Evolutionary conservation across 192 early-diverging fungal species (phyloP).

Genomic region (Phlyctochytrium planicorne): DNA sequence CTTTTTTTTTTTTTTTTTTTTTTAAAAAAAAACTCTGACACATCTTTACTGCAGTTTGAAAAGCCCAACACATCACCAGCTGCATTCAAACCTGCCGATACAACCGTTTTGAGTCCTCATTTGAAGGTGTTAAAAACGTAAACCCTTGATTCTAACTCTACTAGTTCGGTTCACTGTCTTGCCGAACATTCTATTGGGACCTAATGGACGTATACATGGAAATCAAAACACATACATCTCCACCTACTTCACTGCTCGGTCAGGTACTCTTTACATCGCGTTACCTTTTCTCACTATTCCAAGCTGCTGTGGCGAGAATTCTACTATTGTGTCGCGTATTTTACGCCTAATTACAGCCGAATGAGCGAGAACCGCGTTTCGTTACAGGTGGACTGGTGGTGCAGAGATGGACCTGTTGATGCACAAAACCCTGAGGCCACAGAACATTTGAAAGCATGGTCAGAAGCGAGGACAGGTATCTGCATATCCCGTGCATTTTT

Average conservation of each 20-base stretch:
- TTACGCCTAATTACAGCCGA: conserved; percentile 7
- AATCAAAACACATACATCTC: not conserved
- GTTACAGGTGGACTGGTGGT: conserved; percentile 24
- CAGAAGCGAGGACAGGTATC: conserved; percentile 23
- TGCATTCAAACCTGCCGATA: conserved; percentile 15
- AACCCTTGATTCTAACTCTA: not conserved
- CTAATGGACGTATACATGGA: conserved; percentile 1
- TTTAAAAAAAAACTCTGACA: too few species aligned
- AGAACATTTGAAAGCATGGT: conserved; percentile 14
- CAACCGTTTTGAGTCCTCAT: conserved; percentile 31
- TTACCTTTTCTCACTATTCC: too few species aligned
- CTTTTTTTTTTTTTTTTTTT: too few species aligned
- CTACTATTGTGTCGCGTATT: conserved; percentile 9
- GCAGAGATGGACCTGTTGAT: not conserved
- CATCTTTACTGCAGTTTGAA: conserved; percentile 19
- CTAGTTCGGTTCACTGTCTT: conserved; percentile 23
- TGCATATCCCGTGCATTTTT: too few species aligned
- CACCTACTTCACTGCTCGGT: not conserved
- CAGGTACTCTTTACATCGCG: not conserved
- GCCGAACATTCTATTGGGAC: not conserved
- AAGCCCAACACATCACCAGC: conserved; percentile 34
- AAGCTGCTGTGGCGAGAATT: conserved; percentile 26
- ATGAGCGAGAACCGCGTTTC: conserved; percentile 9
- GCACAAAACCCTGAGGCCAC: not conserved
- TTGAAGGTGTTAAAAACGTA: conserved; percentile 1